Evolutionary conservation across 2,329 filamentous ascomycete genomes (phyloP).

Genomic region (Huntiella abstrusa): DNA sequence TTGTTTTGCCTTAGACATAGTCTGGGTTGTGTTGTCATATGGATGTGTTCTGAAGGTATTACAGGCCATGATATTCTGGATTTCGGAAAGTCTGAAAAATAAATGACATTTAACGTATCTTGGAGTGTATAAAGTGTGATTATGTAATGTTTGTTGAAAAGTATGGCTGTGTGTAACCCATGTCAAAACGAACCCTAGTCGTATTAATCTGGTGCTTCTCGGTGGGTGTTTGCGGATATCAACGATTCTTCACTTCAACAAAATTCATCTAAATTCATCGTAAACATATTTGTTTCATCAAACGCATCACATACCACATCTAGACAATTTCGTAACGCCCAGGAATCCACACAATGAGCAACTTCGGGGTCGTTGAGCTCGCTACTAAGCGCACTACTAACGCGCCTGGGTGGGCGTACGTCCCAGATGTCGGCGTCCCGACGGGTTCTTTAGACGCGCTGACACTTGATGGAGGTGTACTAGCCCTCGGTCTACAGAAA

Average conservation of each 20-base stretch:
- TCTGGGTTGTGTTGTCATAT: too few relatives aligned
- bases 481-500: conserved; percentile 20
- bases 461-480: too few relatives aligned
- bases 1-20: not conserved
- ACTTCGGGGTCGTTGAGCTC: conserved; percentile 67
- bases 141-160: not conserved
- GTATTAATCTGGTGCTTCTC: too few relatives aligned
- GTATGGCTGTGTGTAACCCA: not conserved
- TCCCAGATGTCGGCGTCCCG: conserved; percentile 51
- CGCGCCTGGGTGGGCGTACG: conserved; percentile 83
- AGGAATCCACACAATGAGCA: conserved; percentile 30
- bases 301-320: not conserved
- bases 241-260: too few relatives aligned
- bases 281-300: too few relatives aligned
- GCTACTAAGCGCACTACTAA: conserved; percentile 48
- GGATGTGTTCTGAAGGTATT: conserved; percentile 1
- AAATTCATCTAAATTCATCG: too few relatives aligned
- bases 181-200: not conserved
- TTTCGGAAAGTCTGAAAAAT: conserved; percentile 11
- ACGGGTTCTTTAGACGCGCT: conserved; percentile 16
- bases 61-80: conserved; percentile 7
- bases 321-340: not conserved
- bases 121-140: not conserved
- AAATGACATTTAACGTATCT: conserved; percentile 1
- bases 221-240: too few relatives aligned